phyloP scores from a whole-genome alignment of 2,329 filamentous ascomycete genomes.

The Shiraia sp. region DNA sequence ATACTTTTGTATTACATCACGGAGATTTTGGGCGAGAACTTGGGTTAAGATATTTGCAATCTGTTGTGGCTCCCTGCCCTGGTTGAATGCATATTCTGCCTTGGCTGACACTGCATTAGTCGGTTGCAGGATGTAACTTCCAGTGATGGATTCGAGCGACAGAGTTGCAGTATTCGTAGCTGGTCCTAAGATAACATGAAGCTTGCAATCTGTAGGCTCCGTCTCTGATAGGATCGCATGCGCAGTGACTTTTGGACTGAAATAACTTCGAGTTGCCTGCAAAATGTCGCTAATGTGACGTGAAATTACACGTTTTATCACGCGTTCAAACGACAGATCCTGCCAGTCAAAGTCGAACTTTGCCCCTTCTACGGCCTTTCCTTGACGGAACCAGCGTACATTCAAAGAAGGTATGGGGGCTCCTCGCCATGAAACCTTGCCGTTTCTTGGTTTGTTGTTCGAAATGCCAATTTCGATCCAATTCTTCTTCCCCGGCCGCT shows the following conservation, averaged over 20 bases:
- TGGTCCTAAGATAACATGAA: constrained; percentile 72
- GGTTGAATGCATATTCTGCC: constrained; percentile 68
- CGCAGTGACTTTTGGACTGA: constrained; percentile 62
- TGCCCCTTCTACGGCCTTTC: constrained; percentile 71
- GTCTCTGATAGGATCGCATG: constrained; percentile 60
- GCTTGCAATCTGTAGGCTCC: constrained; percentile 67
- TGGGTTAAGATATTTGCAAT: constrained; percentile 62
- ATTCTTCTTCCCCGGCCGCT: constrained; percentile 72
- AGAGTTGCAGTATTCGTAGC: constrained; percentile 61
- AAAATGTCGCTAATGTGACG: constrained; percentile 75
- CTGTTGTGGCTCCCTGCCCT: constrained; percentile 60
- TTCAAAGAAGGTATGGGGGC: constrained; percentile 50
- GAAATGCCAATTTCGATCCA: constrained; percentile 89
- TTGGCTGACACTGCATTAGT: constrained; percentile 44
- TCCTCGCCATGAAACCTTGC: constrained; percentile 40
- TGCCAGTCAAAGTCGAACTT: constrained; percentile 69
- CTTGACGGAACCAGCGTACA: constrained; percentile 83
- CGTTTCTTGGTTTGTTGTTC: constrained; percentile 58
- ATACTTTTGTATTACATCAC: constrained; percentile 64
- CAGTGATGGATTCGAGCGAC: constrained; percentile 76
- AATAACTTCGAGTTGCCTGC: constrained; percentile 60
- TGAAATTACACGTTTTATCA: constrained; percentile 75
- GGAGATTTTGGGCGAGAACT: constrained; percentile 64
- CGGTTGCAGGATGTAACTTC: constrained; percentile 72
- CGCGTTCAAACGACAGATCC: constrained; percentile 71